Evolutionary conservation across 176 grass and related monocot species (phyloP).

Genomic region (Raddia guianensis): DNA sequence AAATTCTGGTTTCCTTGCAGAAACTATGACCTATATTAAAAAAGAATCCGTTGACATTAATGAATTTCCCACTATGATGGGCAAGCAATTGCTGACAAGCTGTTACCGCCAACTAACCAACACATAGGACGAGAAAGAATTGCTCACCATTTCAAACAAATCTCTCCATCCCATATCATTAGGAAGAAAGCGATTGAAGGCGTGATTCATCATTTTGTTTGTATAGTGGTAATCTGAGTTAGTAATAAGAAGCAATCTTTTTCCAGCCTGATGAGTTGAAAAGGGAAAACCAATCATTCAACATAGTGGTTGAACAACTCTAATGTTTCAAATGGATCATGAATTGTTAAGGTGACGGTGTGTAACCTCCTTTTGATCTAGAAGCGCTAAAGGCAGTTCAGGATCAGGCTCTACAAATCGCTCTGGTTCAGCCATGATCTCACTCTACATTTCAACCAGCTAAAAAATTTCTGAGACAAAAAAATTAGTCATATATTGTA

Average conservation of each 20-base stretch:
- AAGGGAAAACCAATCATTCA: constrained; percentile 17
- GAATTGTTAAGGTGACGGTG: constrained; percentile 7
- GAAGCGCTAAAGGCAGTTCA: constrained; percentile 92
- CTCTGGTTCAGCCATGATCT: constrained; percentile 97
- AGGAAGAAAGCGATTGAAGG: constrained; percentile 96
- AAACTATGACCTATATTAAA: constrained; percentile 84
- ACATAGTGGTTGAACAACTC: constrained; percentile 18
- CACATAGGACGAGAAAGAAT: constrained; percentile 22
- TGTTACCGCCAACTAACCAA: neutral
- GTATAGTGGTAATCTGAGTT: constrained; percentile 98
- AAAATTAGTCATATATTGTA: constrained; percentile 27
- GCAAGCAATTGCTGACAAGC: constrained; percentile 12
- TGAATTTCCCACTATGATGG: constrained; percentile 23
- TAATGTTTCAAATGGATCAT: constrained; percentile 12
- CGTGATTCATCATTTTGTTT: constrained; percentile 98
- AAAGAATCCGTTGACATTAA: constrained; percentile 29
- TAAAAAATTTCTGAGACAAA: constrained; percentile 45
- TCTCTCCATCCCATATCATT: constrained; percentile 97
- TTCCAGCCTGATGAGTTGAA: constrained; percentile 78
- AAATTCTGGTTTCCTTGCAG: constrained; percentile 93
- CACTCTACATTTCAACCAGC: constrained; percentile 70
- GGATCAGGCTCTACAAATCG: constrained; percentile 98
- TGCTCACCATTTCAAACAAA: constrained; percentile 92
- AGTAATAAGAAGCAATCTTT: constrained; percentile 88
- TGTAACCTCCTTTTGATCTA: constrained; percentile 98